Base-by-base conservation (phyloP, 169 alveolate genomes). In the Besnoitia besnoiti region DNA sequence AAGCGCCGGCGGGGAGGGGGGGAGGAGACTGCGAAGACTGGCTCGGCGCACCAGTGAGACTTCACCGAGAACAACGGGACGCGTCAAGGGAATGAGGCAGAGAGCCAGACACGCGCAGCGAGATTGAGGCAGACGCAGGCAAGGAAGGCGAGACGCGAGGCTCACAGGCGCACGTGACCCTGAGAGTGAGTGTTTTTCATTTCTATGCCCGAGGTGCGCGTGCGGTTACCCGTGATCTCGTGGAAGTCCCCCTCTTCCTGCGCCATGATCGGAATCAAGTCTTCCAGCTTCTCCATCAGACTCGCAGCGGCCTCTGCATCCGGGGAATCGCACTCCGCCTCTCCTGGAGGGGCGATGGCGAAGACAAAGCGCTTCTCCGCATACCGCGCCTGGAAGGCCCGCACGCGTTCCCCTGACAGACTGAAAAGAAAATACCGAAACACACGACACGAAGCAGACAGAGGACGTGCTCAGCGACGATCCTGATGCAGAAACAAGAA, bases 341-440 rank as follows among this genome's bases (percentile, higher is more conserved):
- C 47, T 10, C 19, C 30, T 42, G 75, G 44, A 0, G 92, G 92
- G 37, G 51, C 55, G 27, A 89, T 49, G 19, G 88, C 92, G 49
- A 89, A 89, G 33, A 89, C 92, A 2, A 89, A 10, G 7, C 87
- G 75, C 50, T 89, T 89, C 88, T 89, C 92, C 10, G 27, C 37
- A 59, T 73, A 89, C 4, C 92, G 87, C 51, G 79, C 92, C 59
- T 89, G 92, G n/a, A 89, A 89, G 0, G 75, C 92, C 14, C 92
- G 92, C 27, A 89, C 92, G 19, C 92, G 73, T 0, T 33, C 51
- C 5, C 88, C 88, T 27, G 50, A 33, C 4, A 89, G 46, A 39
- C 92, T 89, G 76, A 10, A 4, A 39, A 35, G 8, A 27, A 55
- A 47, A 44, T 39, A 46, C 73, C 39, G 67, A 33, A 35, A 19